phyloP scores from a whole-genome alignment of 192 early-diverging fungal genomes.

The Phlyctochytrium planicorne region DNA sequence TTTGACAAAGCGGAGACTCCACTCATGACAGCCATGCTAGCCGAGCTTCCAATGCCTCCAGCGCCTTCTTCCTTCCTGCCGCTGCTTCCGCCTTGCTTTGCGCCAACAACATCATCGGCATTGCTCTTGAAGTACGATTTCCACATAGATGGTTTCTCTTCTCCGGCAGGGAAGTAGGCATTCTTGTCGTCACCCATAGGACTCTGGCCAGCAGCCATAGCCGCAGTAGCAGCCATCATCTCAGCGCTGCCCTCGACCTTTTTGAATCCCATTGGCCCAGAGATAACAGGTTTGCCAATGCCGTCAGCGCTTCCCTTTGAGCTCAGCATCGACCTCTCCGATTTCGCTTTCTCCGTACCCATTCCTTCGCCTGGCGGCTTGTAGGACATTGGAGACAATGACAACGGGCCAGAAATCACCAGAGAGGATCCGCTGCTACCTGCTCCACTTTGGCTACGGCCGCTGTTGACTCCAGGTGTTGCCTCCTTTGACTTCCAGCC shows the following conservation, averaged over 20 bases:
- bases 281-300: slow-evolving; percentile 24
- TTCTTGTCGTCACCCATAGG: too few relatives aligned
- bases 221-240: not conserved
- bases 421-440: not conserved
- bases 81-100: not conserved
- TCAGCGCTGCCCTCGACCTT: slow-evolving; percentile 21
- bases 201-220: not conserved
- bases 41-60: slow-evolving; percentile 14
- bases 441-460: too few relatives aligned
- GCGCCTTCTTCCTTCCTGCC: slow-evolving; percentile 3
- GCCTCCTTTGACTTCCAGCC: slow-evolving; percentile 5
- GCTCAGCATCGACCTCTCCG: not conserved
- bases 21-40: slow-evolving; percentile 9
- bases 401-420: not conserved
- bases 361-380: not conserved
- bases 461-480: not conserved
- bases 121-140: too few relatives aligned
- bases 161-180: too few relatives aligned
- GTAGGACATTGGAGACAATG: not conserved
- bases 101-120: not conserved
- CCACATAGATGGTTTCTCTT: too few relatives aligned
- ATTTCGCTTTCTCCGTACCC: not conserved
- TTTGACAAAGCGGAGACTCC: too few relatives aligned
- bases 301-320: not conserved
- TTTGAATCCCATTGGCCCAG: slow-evolving; percentile 29